Evolutionary conservation across 148 eudicot species (phyloP), one percentile per base, ranked within the genome.

Genomic region (Nepenthes mirabilis): DNA sequence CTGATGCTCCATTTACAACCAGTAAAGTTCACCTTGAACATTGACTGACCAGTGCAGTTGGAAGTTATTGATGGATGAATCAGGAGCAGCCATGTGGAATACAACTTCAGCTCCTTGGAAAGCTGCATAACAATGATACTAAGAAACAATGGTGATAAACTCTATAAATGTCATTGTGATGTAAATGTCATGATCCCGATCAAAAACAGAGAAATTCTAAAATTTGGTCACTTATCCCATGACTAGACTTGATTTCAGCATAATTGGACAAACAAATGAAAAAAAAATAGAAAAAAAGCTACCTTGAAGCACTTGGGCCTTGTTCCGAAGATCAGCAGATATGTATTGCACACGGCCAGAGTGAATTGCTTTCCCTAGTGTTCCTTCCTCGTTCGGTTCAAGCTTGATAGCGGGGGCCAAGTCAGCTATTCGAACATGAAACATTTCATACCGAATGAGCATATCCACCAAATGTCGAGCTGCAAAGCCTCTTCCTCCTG

Each of bases 81-180:
- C 90, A 11, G 98, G 98, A 37, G 98, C 96, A 32, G 98, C 96
- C 96, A 91, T 86, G 76, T 91, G 96, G 76, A 91, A 91, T 43
- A 88, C 98, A 65, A 88, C 95, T 71, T 91, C 94, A 70, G 78
- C 98, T 73, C 98, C 98, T 70, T 77, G 77, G 68, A 58, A 82
- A 61, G 83, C 98, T 91, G 83, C 78, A 83, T 56, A 13, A 33
- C 23, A 69, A 5, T 33, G 64, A 11, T 52, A 36, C 43, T 11
- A 11, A 55, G 58, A 34, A 58, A 50, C 43, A n/a, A 52, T 32
- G 8, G 23, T 45, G 6, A 45, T 5, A 49, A 49, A 49, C 6
- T 5, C 11, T 5, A 49, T 5, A 10, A 49, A n/a, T 49, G n/a
- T 6, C 11, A 11, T 49, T 3, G 14, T 5, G 6, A 6, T 49